Conservation (phyloP, 495 filamentous ascomycete genomes). For the Lophium mytilinum region DNA sequence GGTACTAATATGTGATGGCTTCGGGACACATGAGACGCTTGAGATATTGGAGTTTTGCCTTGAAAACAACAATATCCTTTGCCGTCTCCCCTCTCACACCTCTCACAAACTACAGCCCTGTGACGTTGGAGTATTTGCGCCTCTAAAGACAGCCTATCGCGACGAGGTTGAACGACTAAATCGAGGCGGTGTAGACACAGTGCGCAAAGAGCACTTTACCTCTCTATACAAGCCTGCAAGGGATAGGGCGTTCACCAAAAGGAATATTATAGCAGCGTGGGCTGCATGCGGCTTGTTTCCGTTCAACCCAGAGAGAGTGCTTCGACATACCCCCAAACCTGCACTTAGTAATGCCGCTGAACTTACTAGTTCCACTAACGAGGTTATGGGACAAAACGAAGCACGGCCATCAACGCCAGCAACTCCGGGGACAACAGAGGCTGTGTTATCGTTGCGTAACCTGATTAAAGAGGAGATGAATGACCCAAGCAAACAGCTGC, state of each 20-base stretch:
- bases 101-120: not conserved
- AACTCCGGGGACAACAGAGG: not conserved
- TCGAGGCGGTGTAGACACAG: not conserved
- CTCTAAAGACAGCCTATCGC: not conserved
- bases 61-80: not conserved
- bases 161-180: not conserved
- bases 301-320: not conserved
- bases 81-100: too few species aligned
- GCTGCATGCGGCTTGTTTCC: not conserved
- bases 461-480: not conserved
- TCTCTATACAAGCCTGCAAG: not conserved
- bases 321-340: not conserved
- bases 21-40: not conserved
- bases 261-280: not conserved
- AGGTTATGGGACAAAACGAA: not conserved
- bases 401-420: not conserved
- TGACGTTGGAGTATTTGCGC: not conserved
- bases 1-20: not conserved
- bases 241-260: not conserved
- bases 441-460: not conserved
- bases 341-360: not conserved
- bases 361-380: not conserved
- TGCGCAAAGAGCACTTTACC: not conserved
- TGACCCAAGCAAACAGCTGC: not conserved
- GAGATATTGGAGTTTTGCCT: not conserved